Conservation (phyloP, 1,139 yeast species). For the Geotrichum candidum region DNA sequence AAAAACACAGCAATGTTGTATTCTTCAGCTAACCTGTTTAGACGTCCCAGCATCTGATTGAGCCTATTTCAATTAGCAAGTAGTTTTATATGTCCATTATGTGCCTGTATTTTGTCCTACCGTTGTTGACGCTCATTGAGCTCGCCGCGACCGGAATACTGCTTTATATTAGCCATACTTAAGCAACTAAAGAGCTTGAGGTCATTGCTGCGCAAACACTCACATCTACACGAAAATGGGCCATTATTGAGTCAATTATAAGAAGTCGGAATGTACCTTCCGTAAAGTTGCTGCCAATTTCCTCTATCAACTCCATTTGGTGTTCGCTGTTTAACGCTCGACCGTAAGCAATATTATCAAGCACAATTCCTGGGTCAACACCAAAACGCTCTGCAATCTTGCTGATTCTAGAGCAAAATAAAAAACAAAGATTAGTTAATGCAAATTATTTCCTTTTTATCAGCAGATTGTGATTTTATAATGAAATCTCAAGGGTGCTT, state of each 20-base stretch:
- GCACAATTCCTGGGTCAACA: slow-evolving; percentile 47
- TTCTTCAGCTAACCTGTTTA: slow-evolving; percentile 53
- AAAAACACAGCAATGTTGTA: slow-evolving; percentile 54
- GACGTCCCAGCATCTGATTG: slow-evolving; percentile 50
- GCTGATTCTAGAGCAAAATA: slow-evolving; percentile 36
- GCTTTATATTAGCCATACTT: not conserved
- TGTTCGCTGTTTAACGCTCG: slow-evolving; percentile 57
- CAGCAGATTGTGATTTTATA: not conserved
- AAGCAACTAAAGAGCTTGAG: not conserved
- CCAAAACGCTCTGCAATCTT: slow-evolving; percentile 51
- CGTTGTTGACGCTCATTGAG: slow-evolving; percentile 56
- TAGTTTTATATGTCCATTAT: not conserved
- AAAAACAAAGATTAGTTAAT: not conserved
- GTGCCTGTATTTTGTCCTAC: slow-evolving; percentile 17
- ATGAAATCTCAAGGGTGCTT: not conserved
- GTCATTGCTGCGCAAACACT: slow-evolving; percentile 15
- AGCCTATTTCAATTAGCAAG: slow-evolving; percentile 26
- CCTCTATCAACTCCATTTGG: slow-evolving; percentile 53
- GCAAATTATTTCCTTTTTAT: not conserved
- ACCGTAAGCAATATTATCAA: slow-evolving; percentile 52
- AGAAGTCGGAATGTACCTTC: slow-evolving; percentile 46
- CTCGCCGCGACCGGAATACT: slow-evolving; percentile 53
- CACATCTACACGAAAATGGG: slow-evolving; percentile 53
- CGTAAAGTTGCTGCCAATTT: slow-evolving; percentile 45
- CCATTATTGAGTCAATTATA: slow-evolving; percentile 56